Conservation (phyloP, 352 stramenopile species). For the Phytophthora rubi region DNA sequence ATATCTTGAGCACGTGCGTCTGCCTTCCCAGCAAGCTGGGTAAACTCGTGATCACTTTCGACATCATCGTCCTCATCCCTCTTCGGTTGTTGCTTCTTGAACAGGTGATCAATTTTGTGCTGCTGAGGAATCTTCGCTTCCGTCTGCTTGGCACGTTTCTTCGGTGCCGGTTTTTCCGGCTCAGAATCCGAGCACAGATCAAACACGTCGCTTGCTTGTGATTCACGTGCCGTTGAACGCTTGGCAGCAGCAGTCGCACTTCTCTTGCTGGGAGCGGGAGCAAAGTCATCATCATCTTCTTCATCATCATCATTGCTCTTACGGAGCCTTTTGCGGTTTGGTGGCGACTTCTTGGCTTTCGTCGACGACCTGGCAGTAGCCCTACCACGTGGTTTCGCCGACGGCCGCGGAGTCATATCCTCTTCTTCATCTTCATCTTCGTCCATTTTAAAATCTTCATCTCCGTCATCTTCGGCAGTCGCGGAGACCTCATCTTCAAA, state of each 20-base stretch:
- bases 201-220: constrained; percentile 38
- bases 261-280: constrained; percentile 10
- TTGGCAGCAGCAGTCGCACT: constrained; percentile 30
- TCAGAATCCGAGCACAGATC: constrained; percentile 67
- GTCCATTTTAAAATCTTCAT: constrained; percentile 68
- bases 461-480: constrained; percentile 55
- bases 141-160: constrained; percentile 15
- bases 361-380: constrained; percentile 15
- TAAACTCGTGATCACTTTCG: constrained; percentile 80
- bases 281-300: constrained; percentile 37
- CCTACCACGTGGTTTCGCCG: constrained; percentile 21
- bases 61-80: constrained; percentile 55
- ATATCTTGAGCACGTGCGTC: constrained; percentile 18
- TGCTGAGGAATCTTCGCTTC: constrained; percentile 46
- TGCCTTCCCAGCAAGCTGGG: constrained; percentile 41
- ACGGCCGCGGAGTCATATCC: constrained; percentile 25
- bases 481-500: constrained; percentile 32
- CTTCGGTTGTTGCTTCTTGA: constrained; percentile 46
- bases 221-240: constrained; percentile 11
- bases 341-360: constrained; percentile 26
- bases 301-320: constrained; percentile 42
- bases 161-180: constrained; percentile 25
- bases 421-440: constrained; percentile 58
- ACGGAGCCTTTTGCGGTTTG: constrained; percentile 52
- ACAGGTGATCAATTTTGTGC: constrained; percentile 67